Base-by-base conservation (phyloP, 2,329 filamentous ascomycete species). In the Alternaria arbusti region DNA sequence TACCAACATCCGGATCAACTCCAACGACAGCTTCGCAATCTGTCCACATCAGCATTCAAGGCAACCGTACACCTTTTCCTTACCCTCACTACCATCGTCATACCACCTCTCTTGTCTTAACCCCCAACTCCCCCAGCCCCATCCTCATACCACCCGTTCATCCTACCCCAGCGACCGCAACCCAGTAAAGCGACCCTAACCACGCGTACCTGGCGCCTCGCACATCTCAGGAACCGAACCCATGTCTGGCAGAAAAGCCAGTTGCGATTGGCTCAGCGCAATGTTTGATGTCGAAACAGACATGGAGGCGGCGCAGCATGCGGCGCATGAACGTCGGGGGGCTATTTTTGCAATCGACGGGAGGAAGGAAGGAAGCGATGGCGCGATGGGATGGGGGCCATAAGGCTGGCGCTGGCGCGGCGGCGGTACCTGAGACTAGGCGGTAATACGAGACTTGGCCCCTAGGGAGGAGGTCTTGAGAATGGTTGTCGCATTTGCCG, bases 231-330 rank as follows among this genome's bases (percentile, higher is more conserved):
- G 15, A 54, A 13, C 9, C 32, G 50, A 51, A 51, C 54, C 66
- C 67, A 62, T 69, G 46, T 61, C 22, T 63, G 71, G 70, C 71
- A 73, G 68, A 71, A 73, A 72, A 59, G 4, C 5, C 1, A 2
- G 0, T 12, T 7, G 15, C 59, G 10, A 71, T 70, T 72, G 68
- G 22, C 25, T 9, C 17, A 22, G 25, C 45, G 22, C 9, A 17
- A 50, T 49, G 57, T 20, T 49, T 23, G 46, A 22, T 36, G 12
- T 52, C 54, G 62, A 65, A 71, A 71, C 64, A 47, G 36, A 57
- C 36, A 51, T 61, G 59, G 52, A 36, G 58, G 68, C 65, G 68
- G 66, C 69, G 62, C 67, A 66, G 67, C 58, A 52, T 49, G 32
- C 10, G 28, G 61, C 64, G 64, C 62, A 59, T 64, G 50, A 61